These are phyloP conservation scores for Jackrogersella minutella DNA, from an alignment of 495 filamentous ascomycete species.

Conservation along the genomic window DNA sequence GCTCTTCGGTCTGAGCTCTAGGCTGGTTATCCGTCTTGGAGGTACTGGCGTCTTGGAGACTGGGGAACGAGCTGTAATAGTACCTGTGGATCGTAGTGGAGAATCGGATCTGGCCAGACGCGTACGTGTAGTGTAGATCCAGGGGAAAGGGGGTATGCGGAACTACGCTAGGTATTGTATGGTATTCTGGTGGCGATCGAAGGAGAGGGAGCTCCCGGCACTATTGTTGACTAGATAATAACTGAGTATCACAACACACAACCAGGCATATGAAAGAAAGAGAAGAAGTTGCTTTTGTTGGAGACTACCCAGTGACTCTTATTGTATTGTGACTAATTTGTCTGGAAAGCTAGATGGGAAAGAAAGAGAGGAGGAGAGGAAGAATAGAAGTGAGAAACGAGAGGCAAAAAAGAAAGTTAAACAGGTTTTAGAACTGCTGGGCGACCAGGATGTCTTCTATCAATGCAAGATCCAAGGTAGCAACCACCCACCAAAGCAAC, in stretches of 20 bases:
- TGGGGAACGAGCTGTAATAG: slow-evolving; percentile 17
- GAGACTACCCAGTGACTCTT: slow-evolving; percentile 10
- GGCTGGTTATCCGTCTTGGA: slow-evolving; percentile 27
- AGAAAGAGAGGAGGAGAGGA: background rate
- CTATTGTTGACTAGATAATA: background rate
- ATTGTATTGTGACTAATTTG: background rate
- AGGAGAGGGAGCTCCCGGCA: slow-evolving; percentile 19
- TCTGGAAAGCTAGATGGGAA: slow-evolving; percentile 15
- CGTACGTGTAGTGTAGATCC: slow-evolving; percentile 35
- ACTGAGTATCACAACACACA: slow-evolving; percentile 8
- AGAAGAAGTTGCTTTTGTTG: background rate
- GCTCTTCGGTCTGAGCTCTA: background rate
- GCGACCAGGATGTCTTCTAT: slow-evolving; percentile 34
- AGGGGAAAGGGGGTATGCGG: slow-evolving; percentile 29
- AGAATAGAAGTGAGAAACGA: slow-evolving; percentile 7
- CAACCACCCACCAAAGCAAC: slow-evolving; percentile 13
- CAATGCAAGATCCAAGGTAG: slow-evolving; percentile 37
- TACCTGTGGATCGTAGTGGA: slow-evolving; percentile 32
- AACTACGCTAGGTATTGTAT: background rate
- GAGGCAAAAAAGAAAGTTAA: slow-evolving; percentile 23
- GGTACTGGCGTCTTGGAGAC: slow-evolving; percentile 20
- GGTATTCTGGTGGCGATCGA: background rate
- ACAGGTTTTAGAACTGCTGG: slow-evolving; percentile 28
- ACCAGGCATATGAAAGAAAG: background rate
- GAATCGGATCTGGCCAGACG: slow-evolving; percentile 36